Evolutionary conservation across 108 stramenopile genomes (phyloP).

Genomic region (Pseudonitzschia multistriata): DNA sequence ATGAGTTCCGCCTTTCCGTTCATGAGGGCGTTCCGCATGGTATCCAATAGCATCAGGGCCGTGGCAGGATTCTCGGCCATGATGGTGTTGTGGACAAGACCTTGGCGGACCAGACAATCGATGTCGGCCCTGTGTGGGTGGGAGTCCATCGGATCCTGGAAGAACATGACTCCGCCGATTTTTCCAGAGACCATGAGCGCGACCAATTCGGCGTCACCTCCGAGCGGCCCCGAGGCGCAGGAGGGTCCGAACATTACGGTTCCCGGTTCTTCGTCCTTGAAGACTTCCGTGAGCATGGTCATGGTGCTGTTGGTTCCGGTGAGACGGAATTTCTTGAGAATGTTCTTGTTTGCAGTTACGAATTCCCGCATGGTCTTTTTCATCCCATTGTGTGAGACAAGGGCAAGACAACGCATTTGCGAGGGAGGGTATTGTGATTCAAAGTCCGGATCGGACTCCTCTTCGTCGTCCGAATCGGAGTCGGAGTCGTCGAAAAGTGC

Average conservation of each 20-base stretch:
- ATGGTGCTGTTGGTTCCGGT: slow-evolving; percentile 38
- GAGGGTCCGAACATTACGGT: slow-evolving; percentile 26
- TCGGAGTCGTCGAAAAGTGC: background rate
- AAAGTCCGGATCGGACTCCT: slow-evolving; percentile 9
- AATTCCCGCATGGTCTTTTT: slow-evolving; percentile 42
- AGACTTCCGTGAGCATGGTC: slow-evolving; percentile 30
- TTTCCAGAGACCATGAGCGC: slow-evolving; percentile 32
- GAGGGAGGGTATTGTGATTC: slow-evolving; percentile 21
- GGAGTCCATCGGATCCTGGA: slow-evolving; percentile 34
- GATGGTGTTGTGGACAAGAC: slow-evolving; percentile 27
- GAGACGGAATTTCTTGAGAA: slow-evolving; percentile 37
- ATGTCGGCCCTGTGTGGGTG: slow-evolving; percentile 42
- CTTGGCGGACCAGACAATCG: slow-evolving; percentile 33
- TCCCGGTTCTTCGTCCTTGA: slow-evolving; percentile 27
- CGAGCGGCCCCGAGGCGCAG: slow-evolving; percentile 40
- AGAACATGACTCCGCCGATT: slow-evolving; percentile 36
- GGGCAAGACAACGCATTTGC: slow-evolving; percentile 31
- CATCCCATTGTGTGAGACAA: slow-evolving; percentile 41
- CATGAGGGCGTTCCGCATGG: background rate
- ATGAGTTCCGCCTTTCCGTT: background rate
- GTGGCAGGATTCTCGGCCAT: slow-evolving; percentile 28
- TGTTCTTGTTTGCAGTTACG: slow-evolving; percentile 27
- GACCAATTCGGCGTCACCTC: slow-evolving; percentile 38
- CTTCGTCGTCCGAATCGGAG: background rate
- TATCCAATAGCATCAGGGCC: slow-evolving; percentile 16